Evolutionary conservation across 2,329 filamentous ascomycete species (phyloP), one percentile per base, ranked within the genome.

Genomic region (Trichoderma lentiforme): DNA sequence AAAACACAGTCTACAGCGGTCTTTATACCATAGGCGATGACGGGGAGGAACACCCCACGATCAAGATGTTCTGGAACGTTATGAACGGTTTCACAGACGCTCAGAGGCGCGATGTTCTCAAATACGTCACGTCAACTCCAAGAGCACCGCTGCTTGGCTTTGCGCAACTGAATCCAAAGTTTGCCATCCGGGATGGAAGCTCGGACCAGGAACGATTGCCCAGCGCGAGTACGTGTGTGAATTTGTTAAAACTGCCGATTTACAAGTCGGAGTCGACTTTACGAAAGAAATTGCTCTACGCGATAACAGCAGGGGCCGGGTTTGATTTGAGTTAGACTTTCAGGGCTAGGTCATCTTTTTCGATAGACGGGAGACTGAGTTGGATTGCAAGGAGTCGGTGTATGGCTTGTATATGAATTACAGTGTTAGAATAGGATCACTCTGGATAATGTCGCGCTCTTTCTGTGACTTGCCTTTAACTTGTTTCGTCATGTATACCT

Each of bases 201-300:
- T 77, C 76, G 7, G 81, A 83, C 43, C 78, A 83, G 71, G 93
- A 97, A 83, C 86, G 96, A 72, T 83, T 98, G 74, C 96, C 96
- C 3, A 98, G 94, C 79, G 94, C 96, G 21, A 98, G 95, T 79
- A 99, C 96, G 0, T 99, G 96, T 77, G 94, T 98, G 32, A 99
- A 99, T 80, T 80, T 99, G 76, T 83, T 99, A 62, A 99, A 99
- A 84, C 83, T 99, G 75, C 96, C 96, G 7, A 89, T 91, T 75
- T 99, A 98, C 81, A 87, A 82, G 62, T 89, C 86, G 39, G 89
- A 90, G 74, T 81, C 84, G 72, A 87, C 85, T 32, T 80, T 99
- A 77, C 91, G 88, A 78, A 88, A 91, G 78, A 98, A 97, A 83
- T 80, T 99, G 73, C 83, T 98, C 67, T 97, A 98, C 81, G 95